These are phyloP conservation scores for Arthroderma sp. DNA, from an alignment of 2,329 filamentous ascomycete species.

Conservation along the genomic window DNA sequence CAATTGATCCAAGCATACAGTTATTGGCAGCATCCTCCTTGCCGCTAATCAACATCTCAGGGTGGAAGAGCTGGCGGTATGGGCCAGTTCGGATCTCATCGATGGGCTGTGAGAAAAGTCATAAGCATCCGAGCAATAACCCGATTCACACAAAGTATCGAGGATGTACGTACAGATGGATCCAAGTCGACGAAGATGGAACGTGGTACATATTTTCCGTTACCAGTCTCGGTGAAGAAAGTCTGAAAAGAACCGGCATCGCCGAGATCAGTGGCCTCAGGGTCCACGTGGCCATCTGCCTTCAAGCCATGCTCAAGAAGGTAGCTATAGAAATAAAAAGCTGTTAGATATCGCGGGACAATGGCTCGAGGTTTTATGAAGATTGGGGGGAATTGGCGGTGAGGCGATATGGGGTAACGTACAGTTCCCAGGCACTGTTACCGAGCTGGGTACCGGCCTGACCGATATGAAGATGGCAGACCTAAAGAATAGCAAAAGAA, in stretches of 20 bases:
- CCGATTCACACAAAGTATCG: neutral
- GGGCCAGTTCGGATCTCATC: conserved; percentile 53
- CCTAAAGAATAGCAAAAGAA: conserved; percentile 27
- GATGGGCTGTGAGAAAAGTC: conserved; percentile 36
- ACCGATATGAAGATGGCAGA: conserved; percentile 55
- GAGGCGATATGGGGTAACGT: conserved; percentile 25
- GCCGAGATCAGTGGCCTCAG: conserved; percentile 39
- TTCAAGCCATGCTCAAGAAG: conserved; percentile 53
- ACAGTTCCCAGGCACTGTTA: conserved; percentile 58
- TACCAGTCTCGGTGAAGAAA: conserved; percentile 52
- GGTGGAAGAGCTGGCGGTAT: conserved; percentile 53
- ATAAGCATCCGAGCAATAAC: conserved; percentile 5
- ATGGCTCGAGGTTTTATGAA: neutral
- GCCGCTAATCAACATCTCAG: conserved; percentile 52
- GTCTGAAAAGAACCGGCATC: conserved; percentile 49
- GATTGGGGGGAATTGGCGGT: conserved; percentile 8
- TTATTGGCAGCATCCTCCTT: conserved; percentile 60
- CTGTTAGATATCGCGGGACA: neutral
- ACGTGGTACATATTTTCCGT: conserved; percentile 54
- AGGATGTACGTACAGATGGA: conserved; percentile 38
- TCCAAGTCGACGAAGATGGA: conserved; percentile 56
- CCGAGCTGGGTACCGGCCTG: conserved; percentile 56
- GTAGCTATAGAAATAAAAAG: conserved; percentile 34
- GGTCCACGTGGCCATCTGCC: conserved; percentile 45
- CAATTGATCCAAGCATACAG: conserved; percentile 30